phyloP scores from a whole-genome alignment of 2,329 filamentous ascomycete species.

The Ceratocystis lukuohia region DNA sequence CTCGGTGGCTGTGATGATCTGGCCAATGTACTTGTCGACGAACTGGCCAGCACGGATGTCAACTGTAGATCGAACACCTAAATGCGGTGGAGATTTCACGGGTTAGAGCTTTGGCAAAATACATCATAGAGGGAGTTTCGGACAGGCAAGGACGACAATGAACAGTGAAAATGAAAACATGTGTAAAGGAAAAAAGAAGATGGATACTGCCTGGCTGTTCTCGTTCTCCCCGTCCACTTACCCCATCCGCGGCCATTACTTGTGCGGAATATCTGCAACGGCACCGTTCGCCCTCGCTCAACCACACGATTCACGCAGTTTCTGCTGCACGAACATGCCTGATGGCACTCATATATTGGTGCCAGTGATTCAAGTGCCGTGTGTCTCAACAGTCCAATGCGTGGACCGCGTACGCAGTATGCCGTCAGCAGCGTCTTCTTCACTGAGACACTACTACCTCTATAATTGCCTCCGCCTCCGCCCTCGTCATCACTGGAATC shows the following conservation, averaged over 20 bases:
- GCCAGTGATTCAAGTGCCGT: slow-evolving; percentile 39
- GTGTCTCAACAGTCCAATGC: slow-evolving; percentile 39
- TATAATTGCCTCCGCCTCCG: slow-evolving; percentile 22
- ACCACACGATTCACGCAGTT: slow-evolving; percentile 64
- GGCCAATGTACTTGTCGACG: slow-evolving; percentile 65
- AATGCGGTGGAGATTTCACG: background rate
- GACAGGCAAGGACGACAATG: background rate
- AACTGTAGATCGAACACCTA: slow-evolving; percentile 50
- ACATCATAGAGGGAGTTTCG: background rate
- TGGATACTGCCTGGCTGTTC: background rate
- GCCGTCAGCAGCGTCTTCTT: slow-evolving; percentile 37
- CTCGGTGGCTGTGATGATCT: slow-evolving; percentile 50
- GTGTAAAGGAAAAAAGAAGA: background rate
- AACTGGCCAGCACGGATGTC: slow-evolving; percentile 60
- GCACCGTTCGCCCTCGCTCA: slow-evolving; percentile 55
- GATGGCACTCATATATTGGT: slow-evolving; percentile 71
- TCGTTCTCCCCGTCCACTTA: slow-evolving; percentile 26
- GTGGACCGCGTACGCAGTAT: slow-evolving; percentile 45
- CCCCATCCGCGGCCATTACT: slow-evolving; percentile 57
- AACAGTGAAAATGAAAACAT: background rate
- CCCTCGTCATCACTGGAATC: slow-evolving; percentile 28
- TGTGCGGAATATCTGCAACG: slow-evolving; percentile 67
- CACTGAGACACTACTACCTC: slow-evolving; percentile 4
- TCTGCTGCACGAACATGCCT: slow-evolving; percentile 49
- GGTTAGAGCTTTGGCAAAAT: background rate